These are phyloP conservation scores for Talaromyces verruculosus DNA, from an alignment of 2,329 filamentous ascomycete species.

Conservation along the genomic window DNA sequence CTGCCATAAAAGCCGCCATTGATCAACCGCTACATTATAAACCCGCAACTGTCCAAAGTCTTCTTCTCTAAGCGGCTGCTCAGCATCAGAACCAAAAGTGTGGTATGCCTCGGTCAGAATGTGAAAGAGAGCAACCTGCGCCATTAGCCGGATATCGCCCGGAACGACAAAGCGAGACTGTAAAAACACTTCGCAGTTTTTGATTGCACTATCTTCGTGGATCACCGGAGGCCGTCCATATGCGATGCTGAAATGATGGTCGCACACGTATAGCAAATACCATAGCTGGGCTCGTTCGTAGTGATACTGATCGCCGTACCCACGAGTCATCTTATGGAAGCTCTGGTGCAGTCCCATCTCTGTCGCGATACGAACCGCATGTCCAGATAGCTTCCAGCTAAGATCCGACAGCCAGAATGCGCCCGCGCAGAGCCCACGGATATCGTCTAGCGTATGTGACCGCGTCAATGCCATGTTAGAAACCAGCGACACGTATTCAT, in stretches of 20 bases:
- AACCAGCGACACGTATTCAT: slow-evolving; percentile 58
- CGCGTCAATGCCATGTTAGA: slow-evolving; percentile 59
- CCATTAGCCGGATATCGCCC: slow-evolving; percentile 57
- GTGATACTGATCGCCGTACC: slow-evolving; percentile 51
- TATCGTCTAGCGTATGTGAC: slow-evolving; percentile 58
- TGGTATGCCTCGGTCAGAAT: slow-evolving; percentile 58
- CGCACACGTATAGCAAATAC: slow-evolving; percentile 65
- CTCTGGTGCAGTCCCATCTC: slow-evolving; percentile 58
- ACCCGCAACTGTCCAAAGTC: slow-evolving; percentile 53
- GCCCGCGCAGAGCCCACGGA: slow-evolving; percentile 60
- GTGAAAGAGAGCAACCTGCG: slow-evolving; percentile 59
- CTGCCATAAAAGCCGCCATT: slow-evolving; percentile 54
- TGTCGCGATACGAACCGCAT: slow-evolving; percentile 59
- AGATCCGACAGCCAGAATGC: slow-evolving; percentile 64
- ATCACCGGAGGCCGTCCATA: slow-evolving; percentile 61
- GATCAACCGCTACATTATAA: slow-evolving; percentile 52
- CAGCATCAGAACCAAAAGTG: slow-evolving; percentile 59
- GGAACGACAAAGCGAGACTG: slow-evolving; percentile 53
- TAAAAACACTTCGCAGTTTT: slow-evolving; percentile 59
- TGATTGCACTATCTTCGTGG: slow-evolving; percentile 58
- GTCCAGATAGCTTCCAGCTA: slow-evolving; percentile 62
- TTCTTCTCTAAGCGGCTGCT: slow-evolving; percentile 52
- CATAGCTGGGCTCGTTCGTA: slow-evolving; percentile 60
- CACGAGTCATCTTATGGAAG: slow-evolving; percentile 52
- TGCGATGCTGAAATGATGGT: slow-evolving; percentile 64